Conservation (phyloP, 2,329 filamentous ascomycete species). For the Pyrenophora tritici-repentis region DNA sequence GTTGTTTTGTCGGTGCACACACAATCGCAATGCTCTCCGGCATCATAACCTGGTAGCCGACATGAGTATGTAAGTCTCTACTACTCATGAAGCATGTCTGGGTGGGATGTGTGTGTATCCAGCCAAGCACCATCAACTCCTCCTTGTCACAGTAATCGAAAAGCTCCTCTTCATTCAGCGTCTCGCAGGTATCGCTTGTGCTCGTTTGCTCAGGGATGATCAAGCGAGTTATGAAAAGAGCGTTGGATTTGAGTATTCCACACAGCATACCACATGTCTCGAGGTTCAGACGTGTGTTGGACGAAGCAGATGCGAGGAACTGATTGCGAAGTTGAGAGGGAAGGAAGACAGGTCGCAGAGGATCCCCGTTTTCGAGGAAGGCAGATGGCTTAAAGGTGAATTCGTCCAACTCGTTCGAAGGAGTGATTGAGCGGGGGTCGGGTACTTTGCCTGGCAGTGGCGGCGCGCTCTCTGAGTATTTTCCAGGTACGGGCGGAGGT, state of each 20-base stretch:
- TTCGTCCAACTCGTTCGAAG: constrained; percentile 57
- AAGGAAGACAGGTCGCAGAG: constrained; percentile 85
- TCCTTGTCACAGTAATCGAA: constrained; percentile 89
- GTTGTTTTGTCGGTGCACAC: constrained; percentile 80
- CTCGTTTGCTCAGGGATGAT: constrained; percentile 89
- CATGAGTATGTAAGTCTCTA: constrained; percentile 89
- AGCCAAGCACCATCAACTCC: constrained; percentile 84
- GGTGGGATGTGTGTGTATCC: constrained; percentile 97
- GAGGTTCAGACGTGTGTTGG: constrained; percentile 80
- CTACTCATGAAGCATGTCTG: constrained; percentile 99
- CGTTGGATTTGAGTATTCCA: constrained; percentile 88
- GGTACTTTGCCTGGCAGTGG: constrained; percentile 43
- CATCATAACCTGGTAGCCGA: constrained; percentile 94
- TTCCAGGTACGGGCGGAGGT: constrained; percentile 39
- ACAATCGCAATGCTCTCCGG: constrained; percentile 96
- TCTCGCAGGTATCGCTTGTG: constrained; percentile 94
- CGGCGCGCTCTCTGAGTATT: constrained; percentile 31
- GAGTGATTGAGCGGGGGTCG: constrained; percentile 36
- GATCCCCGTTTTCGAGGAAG: constrained; percentile 86
- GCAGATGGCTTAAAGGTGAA: constrained; percentile 84
- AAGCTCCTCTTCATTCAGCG: constrained; percentile 79
- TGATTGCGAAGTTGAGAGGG: constrained; percentile 72
- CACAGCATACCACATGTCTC: constrained; percentile 97
- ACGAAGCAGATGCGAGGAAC: constrained; percentile 74
- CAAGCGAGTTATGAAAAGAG: constrained; percentile 85